Conservation (phyloP, 2,329 filamentous ascomycete genomes). For the Calonectria henricotiae region DNA sequence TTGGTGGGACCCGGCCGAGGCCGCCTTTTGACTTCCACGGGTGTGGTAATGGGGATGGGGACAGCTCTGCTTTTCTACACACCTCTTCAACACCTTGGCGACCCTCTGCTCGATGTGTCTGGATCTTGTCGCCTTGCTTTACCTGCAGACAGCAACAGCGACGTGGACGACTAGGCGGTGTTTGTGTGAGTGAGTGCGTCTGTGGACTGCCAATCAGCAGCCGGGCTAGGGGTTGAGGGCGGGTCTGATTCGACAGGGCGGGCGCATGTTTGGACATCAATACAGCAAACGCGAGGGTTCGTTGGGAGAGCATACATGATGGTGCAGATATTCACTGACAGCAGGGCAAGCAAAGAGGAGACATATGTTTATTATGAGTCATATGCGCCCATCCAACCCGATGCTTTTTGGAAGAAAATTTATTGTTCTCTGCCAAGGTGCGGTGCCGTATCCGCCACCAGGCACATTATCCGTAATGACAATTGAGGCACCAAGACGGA, state of each 20-base stretch:
- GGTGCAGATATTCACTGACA: slow-evolving; percentile 48
- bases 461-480: slow-evolving; percentile 21
- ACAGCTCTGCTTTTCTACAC: slow-evolving; percentile 40
- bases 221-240: slow-evolving; percentile 47
- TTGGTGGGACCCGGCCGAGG: slow-evolving; percentile 43
- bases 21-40: slow-evolving; percentile 37
- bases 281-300: slow-evolving; percentile 51
- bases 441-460: slow-evolving; percentile 22
- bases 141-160: slow-evolving; percentile 44
- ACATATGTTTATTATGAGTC: slow-evolving; percentile 50
- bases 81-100: slow-evolving; percentile 38
- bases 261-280: slow-evolving; percentile 54
- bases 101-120: slow-evolving; percentile 38
- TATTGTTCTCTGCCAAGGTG: slow-evolving; percentile 26
- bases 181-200: slow-evolving; percentile 42
- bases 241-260: slow-evolving; percentile 53
- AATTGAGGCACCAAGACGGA: slow-evolving; percentile 27
- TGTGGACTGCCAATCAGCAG: slow-evolving; percentile 52
- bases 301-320: slow-evolving; percentile 49
- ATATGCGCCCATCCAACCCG: slow-evolving; percentile 44
- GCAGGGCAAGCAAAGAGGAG: slow-evolving; percentile 39
- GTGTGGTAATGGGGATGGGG: slow-evolving; percentile 22
- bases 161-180: slow-evolving; percentile 47
- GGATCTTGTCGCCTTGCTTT: slow-evolving; percentile 34
- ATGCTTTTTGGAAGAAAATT: slow-evolving; percentile 29